phyloP scores from a whole-genome alignment of 768 basidiomycete species.

The Heimioporus sp. region DNA sequence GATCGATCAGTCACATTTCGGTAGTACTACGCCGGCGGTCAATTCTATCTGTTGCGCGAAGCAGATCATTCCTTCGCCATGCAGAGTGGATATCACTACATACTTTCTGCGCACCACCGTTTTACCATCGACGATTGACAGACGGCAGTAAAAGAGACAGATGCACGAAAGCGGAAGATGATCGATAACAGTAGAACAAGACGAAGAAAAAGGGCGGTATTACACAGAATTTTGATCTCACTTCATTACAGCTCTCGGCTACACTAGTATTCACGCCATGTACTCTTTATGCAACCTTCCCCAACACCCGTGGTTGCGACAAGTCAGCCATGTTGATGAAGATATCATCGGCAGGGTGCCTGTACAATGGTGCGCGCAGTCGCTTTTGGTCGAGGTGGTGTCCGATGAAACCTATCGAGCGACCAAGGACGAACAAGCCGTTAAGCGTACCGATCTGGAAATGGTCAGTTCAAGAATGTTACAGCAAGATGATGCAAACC shows the following conservation, averaged over 20 bases:
- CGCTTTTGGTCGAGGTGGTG: constrained; percentile 97
- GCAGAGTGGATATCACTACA: too few species aligned
- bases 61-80: too few species aligned
- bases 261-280: not conserved
- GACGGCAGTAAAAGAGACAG: too few species aligned
- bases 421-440: constrained; percentile 95
- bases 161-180: not conserved
- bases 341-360: constrained; percentile 93
- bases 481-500: constrained; percentile 27
- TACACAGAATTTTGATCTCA: constrained; percentile 14
- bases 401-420: constrained; percentile 97
- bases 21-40: too few species aligned
- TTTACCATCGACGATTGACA: too few species aligned
- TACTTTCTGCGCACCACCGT: too few species aligned
- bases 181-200: not conserved
- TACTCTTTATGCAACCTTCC: constrained; percentile 27
- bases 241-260: not conserved
- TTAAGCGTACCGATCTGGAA: constrained; percentile 83
- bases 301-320: constrained; percentile 77
- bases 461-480: not conserved
- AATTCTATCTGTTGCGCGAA: too few species aligned
- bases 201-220: constrained; percentile 14
- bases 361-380: constrained; percentile 88
- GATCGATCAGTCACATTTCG: too few species aligned
- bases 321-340: constrained; percentile 93